Evolutionary conservation across 306 rosid genomes (phyloP), one percentile per base, ranked within the genome.

Genomic region (Quercus ilex): DNA sequence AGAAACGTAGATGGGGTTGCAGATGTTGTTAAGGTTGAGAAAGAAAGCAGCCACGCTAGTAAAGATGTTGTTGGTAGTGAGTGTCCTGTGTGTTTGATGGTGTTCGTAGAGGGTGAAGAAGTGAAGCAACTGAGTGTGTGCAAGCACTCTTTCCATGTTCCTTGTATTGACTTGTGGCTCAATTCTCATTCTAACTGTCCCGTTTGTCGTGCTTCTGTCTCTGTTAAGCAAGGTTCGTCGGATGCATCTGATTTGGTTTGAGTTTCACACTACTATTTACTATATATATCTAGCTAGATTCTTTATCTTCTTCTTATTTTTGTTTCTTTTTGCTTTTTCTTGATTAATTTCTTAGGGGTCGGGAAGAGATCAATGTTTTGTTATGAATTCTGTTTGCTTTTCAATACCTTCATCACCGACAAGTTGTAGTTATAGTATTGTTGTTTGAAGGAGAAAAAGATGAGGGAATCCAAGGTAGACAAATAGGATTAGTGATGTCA

Each of bases 31-130:
- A 89, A 84, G 83, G 83, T 78, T 73, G 67, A 19, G 76, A 93
- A 82, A 62, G 97, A 91, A 0, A 10, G 38, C 17, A 12, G 38
- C 14, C 90, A 83, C 69, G 51, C 73, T 20, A 41, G 46, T 41
- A 86, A 78, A 74, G 91, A 89, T 15, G 69, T 84, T 52, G 86
- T 83, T 51, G 89, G 91, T 21, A 83, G 79, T 46, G 95, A 91
- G 89, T 93, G 98, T 43, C 89, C 97, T 38, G 93, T 93, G n/a
- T 93, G 98, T 78, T 69, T 93, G 74, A 85, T 91, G 51, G 89
- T 31, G 68, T 93, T 90, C 46, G 78, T 73, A 6, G 91, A 89
- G 62, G 95, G 93, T 25, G 95, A 93, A 17, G 93, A 90, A 51
- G 77, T 91, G 51, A 85, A 89, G 87, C 87, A 74, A 85, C 78